These are phyloP conservation scores for Mortierella sp. DNA, from an alignment of 371 early-diverging fungal genomes.

Conservation along the genomic window DNA sequence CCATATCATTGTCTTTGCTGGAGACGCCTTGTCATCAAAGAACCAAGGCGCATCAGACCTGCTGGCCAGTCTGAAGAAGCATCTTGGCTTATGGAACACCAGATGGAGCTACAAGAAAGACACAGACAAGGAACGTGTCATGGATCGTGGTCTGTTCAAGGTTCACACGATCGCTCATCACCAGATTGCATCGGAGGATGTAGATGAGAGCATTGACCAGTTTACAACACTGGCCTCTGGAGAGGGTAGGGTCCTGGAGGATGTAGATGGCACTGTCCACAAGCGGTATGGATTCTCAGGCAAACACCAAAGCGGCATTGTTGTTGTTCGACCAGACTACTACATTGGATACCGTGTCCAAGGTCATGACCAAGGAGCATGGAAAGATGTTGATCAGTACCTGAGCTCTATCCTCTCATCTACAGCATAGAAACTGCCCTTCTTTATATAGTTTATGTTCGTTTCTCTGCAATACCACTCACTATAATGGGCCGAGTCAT, in stretches of 20 bases:
- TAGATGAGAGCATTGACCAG: neutral
- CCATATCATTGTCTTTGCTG: neutral
- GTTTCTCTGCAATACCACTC: no score
- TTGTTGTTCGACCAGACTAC: constrained; percentile 39
- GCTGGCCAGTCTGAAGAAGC: no score
- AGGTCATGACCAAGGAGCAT: constrained; percentile 16
- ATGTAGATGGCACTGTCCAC: constrained; percentile 20
- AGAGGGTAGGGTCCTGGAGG: constrained; percentile 19
- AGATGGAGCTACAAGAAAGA: no score
- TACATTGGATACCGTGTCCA: constrained; percentile 43
- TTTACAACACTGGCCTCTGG: neutral
- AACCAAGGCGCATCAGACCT: no score
- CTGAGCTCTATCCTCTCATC: constrained; percentile 14
- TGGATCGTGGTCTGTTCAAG: no score
- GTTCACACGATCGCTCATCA: no score
- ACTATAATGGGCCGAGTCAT: no score
- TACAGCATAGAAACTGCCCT: no score
- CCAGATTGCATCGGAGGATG: no score
- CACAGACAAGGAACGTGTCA: no score
- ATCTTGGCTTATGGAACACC: no score
- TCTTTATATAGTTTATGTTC: no score
- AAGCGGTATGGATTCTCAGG: constrained; percentile 23
- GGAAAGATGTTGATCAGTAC: constrained; percentile 27
- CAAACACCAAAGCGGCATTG: constrained; percentile 24
- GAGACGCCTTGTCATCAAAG: neutral